phyloP scores from a whole-genome alignment of 176 grass and related monocot genomes.

The Avena atlantica region DNA sequence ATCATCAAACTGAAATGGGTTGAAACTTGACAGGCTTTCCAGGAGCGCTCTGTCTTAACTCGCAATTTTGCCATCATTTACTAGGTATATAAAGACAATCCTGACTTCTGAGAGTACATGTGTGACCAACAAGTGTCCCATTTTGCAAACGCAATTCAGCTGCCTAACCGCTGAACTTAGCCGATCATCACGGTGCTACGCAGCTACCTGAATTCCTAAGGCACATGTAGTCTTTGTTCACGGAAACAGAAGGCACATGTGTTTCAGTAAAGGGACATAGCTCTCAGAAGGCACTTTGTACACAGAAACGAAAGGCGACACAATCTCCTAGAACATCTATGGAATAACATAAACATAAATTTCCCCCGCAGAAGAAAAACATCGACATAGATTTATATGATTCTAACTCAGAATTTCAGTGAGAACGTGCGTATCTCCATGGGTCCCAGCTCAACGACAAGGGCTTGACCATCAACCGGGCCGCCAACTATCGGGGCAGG shows the following conservation, averaged over 20 bases:
- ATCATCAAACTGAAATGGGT: not conserved
- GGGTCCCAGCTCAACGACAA: conserved; percentile 73
- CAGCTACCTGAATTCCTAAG: not conserved
- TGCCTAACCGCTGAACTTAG: not conserved
- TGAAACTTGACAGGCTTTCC: too few relatives aligned
- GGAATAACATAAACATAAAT: not conserved
- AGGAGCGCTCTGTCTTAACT: too few relatives aligned
- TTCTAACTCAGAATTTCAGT: conserved; percentile 58
- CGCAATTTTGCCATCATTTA: too few relatives aligned
- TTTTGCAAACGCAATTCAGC: not conserved
- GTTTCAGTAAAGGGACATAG: not conserved
- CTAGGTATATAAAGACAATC: too few relatives aligned
- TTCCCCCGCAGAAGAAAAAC: too few relatives aligned
- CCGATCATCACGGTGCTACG: not conserved
- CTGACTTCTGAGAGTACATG: too few relatives aligned
- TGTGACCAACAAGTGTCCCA: not conserved
- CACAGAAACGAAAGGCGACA: not conserved
- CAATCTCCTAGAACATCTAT: not conserved
- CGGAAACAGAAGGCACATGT: not conserved
- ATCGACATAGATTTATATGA: not conserved
- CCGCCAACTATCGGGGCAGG: conserved; percentile 47
- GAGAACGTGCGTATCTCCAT: conserved; percentile 95
- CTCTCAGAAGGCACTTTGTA: not conserved
- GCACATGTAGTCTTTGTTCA: not conserved
- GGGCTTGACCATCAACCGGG: conserved; percentile 51